Conservation (phyloP, 2,329 filamentous ascomycete genomes). For the Aspergillus tamarii region DNA sequence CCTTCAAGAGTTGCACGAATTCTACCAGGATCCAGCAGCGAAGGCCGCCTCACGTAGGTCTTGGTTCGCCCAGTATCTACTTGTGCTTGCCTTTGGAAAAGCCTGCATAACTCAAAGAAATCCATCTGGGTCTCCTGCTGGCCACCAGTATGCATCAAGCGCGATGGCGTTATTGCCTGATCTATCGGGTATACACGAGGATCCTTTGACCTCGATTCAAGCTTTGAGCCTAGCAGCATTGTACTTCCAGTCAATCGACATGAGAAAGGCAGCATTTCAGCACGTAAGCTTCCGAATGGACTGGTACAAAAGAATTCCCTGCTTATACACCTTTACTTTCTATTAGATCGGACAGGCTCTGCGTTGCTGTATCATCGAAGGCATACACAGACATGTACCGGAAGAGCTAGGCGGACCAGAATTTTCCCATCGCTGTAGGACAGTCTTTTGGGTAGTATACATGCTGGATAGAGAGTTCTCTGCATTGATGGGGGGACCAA, state of each 20-base stretch:
- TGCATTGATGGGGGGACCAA: constrained; percentile 31
- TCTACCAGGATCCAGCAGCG: constrained; percentile 39
- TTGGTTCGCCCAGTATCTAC: constrained; percentile 58
- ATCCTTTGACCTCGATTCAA: constrained; percentile 37
- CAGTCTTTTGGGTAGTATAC: constrained; percentile 35
- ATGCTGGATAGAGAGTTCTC: constrained; percentile 34
- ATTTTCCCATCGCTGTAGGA: constrained; percentile 28
- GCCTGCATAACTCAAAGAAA: constrained; percentile 50
- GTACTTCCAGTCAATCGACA: constrained; percentile 47
- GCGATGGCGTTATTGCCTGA: constrained; percentile 47
- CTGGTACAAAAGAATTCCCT: neutral
- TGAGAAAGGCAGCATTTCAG: constrained; percentile 44
- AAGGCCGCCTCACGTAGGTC: constrained; percentile 38
- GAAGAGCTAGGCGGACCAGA: constrained; percentile 28
- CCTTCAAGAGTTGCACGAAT: constrained; percentile 43
- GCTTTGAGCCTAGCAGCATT: constrained; percentile 41
- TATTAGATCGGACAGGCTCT: constrained; percentile 32
- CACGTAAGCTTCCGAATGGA: constrained; percentile 34
- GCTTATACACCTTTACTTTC: neutral
- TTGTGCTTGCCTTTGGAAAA: constrained; percentile 61
- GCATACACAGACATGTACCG: constrained; percentile 31
- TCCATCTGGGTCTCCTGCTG: constrained; percentile 34
- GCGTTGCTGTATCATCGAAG: constrained; percentile 32
- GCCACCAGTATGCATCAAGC: constrained; percentile 44
- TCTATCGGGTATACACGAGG: constrained; percentile 34